These are phyloP conservation scores for Pycnococcus provasolii DNA, from an alignment of 139 green algal genomes.

Conservation along the genomic window DNA sequence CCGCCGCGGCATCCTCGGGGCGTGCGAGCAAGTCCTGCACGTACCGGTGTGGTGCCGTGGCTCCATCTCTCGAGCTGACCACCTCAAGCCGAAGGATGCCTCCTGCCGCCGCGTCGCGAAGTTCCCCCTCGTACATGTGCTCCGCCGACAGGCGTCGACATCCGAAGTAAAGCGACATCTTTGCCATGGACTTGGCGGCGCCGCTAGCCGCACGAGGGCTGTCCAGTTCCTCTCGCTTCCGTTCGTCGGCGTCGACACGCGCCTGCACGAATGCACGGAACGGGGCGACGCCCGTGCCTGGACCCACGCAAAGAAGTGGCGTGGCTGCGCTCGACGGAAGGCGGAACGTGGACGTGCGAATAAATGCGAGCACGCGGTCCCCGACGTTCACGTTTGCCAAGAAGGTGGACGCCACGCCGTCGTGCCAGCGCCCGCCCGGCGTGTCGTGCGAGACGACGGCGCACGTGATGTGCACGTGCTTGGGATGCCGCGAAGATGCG, in stretches of 20 bases:
- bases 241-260: no score
- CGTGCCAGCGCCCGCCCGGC: slow-evolving; percentile 56
- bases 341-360: slow-evolving; percentile 74
- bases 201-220: no score
- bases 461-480: slow-evolving; percentile 65
- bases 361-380: slow-evolving; percentile 52
- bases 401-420: slow-evolving; percentile 41
- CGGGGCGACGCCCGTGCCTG: slow-evolving; percentile 86
- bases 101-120: no score
- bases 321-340: slow-evolving; percentile 49
- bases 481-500: slow-evolving; percentile 33
- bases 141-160: no score
- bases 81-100: no score
- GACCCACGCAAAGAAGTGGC: slow-evolving; percentile 89
- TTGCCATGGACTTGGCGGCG: no score
- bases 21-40: no score
- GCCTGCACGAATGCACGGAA: slow-evolving; percentile 91
- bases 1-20: no score
- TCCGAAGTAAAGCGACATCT: no score
- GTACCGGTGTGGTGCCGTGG: no score
- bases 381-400: slow-evolving; percentile 36
- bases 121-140: slow-evolving; percentile 35
- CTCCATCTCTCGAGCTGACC: no score
- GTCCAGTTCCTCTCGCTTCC: no score
- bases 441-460: slow-evolving; percentile 60